A percentile compares a stretch with the other conserved stretches of the same genome.
phyloP scores from a whole-genome alignment of 441 rosid genomes.

The Theobroma grandiflorum region DNA sequence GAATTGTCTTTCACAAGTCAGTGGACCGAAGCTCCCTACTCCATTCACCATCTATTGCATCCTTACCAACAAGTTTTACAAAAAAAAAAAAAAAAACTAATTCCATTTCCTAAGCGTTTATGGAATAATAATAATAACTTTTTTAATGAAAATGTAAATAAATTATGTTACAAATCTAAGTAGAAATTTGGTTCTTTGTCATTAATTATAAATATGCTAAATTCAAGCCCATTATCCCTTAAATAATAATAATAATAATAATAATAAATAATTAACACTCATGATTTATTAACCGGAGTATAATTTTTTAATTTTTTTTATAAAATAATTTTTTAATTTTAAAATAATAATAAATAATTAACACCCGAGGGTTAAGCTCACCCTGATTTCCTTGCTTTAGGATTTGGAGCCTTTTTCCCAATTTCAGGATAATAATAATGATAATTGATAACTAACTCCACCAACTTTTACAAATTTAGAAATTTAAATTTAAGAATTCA shows the following conservation, averaged over 20 bases:
- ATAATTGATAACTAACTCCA: not conserved
- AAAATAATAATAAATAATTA: too few species aligned
- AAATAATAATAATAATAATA: not conserved
- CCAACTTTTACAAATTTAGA: not conserved
- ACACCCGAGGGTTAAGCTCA: too few species aligned
- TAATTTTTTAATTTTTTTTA: too few species aligned
- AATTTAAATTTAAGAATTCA: not conserved
- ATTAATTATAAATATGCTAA: too few species aligned
- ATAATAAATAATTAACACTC: not conserved
- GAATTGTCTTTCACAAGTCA: not conserved
- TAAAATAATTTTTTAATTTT: too few species aligned
- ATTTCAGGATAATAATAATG: not conserved
- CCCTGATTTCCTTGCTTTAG: too few species aligned
- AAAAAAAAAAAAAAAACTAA: not conserved
- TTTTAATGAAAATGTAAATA: too few species aligned
- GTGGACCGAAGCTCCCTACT: not conserved
- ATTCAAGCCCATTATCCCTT: too few species aligned
- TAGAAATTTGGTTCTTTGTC: not conserved
- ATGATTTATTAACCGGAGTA: too few species aligned
- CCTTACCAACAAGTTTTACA: not conserved
- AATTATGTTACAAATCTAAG: not conserved
- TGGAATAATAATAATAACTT: too few species aligned
- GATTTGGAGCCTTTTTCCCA: not conserved
- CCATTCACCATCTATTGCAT: not conserved
- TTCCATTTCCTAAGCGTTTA: not conserved